Evolutionary conservation across 805 yeast genomes (phyloP), one percentile per base, ranked within the genome.

Genomic region (Brettanomyces naardenensis): DNA sequence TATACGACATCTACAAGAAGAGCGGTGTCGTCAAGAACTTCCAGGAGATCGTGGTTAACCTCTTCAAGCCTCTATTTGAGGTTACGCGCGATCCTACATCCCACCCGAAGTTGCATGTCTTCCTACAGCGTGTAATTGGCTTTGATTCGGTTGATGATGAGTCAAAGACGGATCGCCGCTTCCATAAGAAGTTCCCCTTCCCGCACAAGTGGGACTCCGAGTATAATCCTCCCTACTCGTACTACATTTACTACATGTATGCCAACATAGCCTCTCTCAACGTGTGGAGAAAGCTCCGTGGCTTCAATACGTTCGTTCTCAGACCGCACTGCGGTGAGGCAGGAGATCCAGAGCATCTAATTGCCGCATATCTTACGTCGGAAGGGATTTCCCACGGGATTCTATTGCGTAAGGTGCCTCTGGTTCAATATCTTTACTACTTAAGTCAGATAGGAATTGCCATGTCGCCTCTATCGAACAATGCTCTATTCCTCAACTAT

Each of bases 291-390:
- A 64, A 69, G 25, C 69, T 66, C 41, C 71, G 89, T 41, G 82
- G 84, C 0, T 83, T 76, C 61, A 89, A 84, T 58, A 89, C 97
- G 0, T 80, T 92, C 61, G 94, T 87, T n/a, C 66, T 92, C 51
- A 75, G 98, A 52, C 99, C 99, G 3, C 99, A 92, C 60, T 86
- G 95, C 49, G 99, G 99, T 45, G 99, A 92, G 62, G 99, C 98
- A n/a, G 99, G 99, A 43, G 98, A 92, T 55, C 97, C 97, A 1
- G 97, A 92, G 54, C 98, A 92, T 65, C 69, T 94, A 54, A 85
- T 89, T 32, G 73, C 89, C 36, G 89, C 98, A 1, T 92, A 83
- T 52, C 62, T 92, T 52, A 76, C 92, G 1, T 79, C 97, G 1
- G 94, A 90, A 53, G 86, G 95, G 36, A 92, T 92, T 43, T 85